Evolutionary conservation across 805 yeast species (phyloP), one percentile per base, ranked within the genome.

Genomic region (Wickerhamomyces rabaulensis): DNA sequence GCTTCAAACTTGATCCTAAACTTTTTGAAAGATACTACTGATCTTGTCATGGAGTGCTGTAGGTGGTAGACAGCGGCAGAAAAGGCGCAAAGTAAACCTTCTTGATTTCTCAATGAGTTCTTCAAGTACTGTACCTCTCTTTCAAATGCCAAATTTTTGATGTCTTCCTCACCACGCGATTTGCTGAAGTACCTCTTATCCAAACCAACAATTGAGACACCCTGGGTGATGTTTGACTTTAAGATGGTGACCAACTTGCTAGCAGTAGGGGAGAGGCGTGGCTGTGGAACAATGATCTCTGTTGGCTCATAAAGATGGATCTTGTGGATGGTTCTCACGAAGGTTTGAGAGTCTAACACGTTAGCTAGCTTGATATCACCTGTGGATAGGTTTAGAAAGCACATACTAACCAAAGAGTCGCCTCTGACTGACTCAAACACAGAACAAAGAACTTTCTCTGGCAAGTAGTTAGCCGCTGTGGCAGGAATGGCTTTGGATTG

Each of bases 331-430:
- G 76, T 70, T 40, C 77, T 57, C 3, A 73, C 72, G 46, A 63
- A 73, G 0, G 76, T 73, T 50, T 69, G 76, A 0, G 79, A 68
- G 51, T 75, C 80, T 17, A 65, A 56, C 13, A 68, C 59, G 13
- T 65, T 67, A 13, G 72, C 63, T 17, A 71, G 44, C 2, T 59
- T 60, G 47, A 74, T 46, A 31, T 61, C 66, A 4, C 75, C 76
- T 0, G 71, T 68, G 29, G 58, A 63, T 13, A 65, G 54, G 43
- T 68, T 62, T 5, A 71, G 45, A 37, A 71, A 62, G 40, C 75
- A 71, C 5, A 73, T 43, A 3, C 78, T 79, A 9, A 75, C 65
- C 2, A 66, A 52, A 3, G 50, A 51, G 6, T 61, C 56, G 35
- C 55, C 51, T 31, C 54, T 60, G 3, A 61, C 49, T 9, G 53